A percentile compares a stretch with the other conserved stretches of the same genome.
These are phyloP conservation scores for Clavulina sp. DNA, from an alignment of 768 basidiomycete genomes.

Conservation along the genomic window DNA sequence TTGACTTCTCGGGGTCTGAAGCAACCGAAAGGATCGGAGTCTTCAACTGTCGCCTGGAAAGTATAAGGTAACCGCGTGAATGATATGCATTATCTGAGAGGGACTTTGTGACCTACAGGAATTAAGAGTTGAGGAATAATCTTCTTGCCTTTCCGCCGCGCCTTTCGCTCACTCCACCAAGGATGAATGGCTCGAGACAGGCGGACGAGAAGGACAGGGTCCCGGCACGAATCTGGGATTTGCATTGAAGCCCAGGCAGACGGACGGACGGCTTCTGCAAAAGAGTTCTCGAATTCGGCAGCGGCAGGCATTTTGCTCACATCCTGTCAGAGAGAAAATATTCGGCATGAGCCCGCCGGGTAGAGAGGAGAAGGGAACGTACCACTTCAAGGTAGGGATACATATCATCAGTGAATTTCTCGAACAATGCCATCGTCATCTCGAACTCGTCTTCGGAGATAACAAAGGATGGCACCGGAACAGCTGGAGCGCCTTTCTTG, in stretches of 20 bases:
- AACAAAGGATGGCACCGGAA: constrained; percentile 37
- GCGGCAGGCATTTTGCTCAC: constrained; percentile 28
- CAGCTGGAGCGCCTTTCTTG: constrained; percentile 41
- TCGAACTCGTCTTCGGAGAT: constrained; percentile 90
- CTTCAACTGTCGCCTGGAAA: constrained; percentile 48
- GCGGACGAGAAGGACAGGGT: constrained; percentile 40
- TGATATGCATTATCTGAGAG: no score
- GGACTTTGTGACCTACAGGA: constrained; percentile 30
- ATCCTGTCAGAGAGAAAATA: neutral
- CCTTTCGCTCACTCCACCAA: constrained; percentile 76
- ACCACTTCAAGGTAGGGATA: constrained; percentile 83
- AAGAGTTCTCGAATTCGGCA: constrained; percentile 39
- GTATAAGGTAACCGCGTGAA: no score
- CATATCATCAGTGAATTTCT: constrained; percentile 78
- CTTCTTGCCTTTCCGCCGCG: constrained; percentile 60
- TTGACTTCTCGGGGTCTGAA: constrained; percentile 93
- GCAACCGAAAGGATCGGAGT: constrained; percentile 90
- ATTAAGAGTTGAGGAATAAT: constrained; percentile 80
- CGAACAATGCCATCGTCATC: constrained; percentile 84
- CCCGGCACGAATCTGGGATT: constrained; percentile 53
- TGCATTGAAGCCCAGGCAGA: constrained; percentile 51
- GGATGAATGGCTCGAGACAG: constrained; percentile 63
- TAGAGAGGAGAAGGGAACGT: constrained; percentile 20
- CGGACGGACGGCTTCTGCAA: constrained; percentile 40
- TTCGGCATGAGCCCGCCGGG: neutral